Base-by-base conservation (phyloP, 495 filamentous ascomycete species). In the Thermochaetoides thermophila region DNA sequence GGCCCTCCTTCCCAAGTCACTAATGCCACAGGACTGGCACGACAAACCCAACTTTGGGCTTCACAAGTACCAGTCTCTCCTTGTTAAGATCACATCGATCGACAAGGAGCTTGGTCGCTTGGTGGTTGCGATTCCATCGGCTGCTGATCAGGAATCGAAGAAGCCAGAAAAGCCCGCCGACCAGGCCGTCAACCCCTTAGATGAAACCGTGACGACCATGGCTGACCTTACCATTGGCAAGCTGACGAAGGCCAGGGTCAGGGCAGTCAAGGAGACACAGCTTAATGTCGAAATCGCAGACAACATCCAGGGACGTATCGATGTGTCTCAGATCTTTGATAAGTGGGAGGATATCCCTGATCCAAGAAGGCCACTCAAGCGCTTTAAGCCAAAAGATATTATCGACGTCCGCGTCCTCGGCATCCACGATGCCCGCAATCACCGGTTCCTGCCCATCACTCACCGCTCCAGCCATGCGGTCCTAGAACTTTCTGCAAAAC, bases 201-300 rank as follows among this genome's bases (percentile, higher is more conserved):
- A 94, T 35, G 66, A 70, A 16, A 61, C 57, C 15, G 63, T 81
- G 31, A 68, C 57, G 20, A 66, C 72, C 5, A 61, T 79, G 16
- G 68, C 74, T 30, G 82, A 92, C 45, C 66, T 87, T 28, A 58
- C 57, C 9, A 63, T 84, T 32, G 89, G 89, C 29, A 78, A 69
- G 44, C 45, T 82, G 30, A 81, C 78, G 17, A 82, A 86, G 54
- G 89, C 78, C 21, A 76, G 68, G 36, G 72, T 97, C 26, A 64
- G 63, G 25, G 81, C 82, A 7, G 56, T 92, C 40, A 93, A 89
- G 53, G 74, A 73, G 19, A 94, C 85, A 0, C 89, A 96, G 48
- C 58, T 97, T 32, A 94, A 95, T 44, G 83, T 96, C 13, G 72
- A 78, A 38, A 66, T 96, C 35, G 83, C 84, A 26, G 84, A 93